Evolutionary conservation across 139 green algal genomes (phyloP).

Genomic region (Chlamydomonas eustigma): DNA sequence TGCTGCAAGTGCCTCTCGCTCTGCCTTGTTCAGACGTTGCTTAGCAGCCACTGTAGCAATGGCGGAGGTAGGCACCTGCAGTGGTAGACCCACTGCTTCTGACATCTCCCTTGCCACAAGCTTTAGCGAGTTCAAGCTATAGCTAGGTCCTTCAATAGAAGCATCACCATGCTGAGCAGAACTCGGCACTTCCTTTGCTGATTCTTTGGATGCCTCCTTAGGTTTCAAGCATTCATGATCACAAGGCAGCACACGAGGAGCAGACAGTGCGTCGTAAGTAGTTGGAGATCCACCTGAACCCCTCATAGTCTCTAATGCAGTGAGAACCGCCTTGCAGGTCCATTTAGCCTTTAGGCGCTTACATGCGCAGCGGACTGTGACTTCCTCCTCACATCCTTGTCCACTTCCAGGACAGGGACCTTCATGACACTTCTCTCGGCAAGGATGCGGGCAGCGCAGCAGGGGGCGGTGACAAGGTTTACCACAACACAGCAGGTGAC

Average conservation of each 20-base stretch:
- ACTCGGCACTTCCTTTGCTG: background rate
- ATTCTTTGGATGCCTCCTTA: background rate
- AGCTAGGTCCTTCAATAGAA: background rate
- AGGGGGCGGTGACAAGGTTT: slow-evolving; percentile 60
- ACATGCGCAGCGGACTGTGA: slow-evolving; percentile 66
- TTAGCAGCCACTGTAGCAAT: background rate
- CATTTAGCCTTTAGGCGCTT: slow-evolving; percentile 56
- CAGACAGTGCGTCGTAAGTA: slow-evolving; percentile 31
- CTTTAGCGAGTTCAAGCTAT: background rate
- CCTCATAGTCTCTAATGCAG: slow-evolving; percentile 30
- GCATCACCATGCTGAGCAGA: background rate
- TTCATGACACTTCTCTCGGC: slow-evolving; percentile 51
- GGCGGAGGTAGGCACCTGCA: slow-evolving; percentile 8
- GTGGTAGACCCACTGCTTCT: background rate
- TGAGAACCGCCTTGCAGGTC: slow-evolving; percentile 51
- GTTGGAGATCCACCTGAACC: background rate
- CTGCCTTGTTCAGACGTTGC: slow-evolving; percentile 2
- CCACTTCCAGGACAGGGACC: slow-evolving; percentile 48
- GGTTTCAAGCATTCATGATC: slow-evolving; percentile 36
- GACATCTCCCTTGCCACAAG: background rate
- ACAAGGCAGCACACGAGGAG: slow-evolving; percentile 55
- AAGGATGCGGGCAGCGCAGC: slow-evolving; percentile 57
- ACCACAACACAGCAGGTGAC: slow-evolving; percentile 43
- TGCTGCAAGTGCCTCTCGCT: slow-evolving; percentile 4
- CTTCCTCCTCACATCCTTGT: slow-evolving; percentile 50